Conservation (phyloP, 1,284 basidiomycete genomes). For the Papiliotrema terrestris region DNA sequence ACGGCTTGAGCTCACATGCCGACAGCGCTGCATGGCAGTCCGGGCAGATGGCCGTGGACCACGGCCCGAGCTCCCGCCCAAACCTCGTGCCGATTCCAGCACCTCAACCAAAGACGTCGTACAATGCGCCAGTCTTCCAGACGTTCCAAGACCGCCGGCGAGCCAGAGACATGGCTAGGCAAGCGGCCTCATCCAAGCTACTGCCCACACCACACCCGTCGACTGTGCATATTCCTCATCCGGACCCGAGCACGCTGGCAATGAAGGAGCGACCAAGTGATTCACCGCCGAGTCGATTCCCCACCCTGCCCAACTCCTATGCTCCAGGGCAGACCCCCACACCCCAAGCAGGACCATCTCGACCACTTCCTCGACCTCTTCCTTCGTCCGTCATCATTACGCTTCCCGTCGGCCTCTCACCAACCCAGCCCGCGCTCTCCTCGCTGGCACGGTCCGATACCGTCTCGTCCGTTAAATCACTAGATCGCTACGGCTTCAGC, state of each 20-base stretch:
- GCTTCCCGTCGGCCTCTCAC: too few species aligned
- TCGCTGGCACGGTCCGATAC: slow-evolving; percentile 42
- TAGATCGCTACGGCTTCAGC: slow-evolving; percentile 36
- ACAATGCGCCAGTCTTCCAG: slow-evolving; percentile 42
- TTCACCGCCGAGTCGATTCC: background rate
- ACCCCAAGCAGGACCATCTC: slow-evolving; percentile 7
- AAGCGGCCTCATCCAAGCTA: background rate
- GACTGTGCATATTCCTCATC: background rate
- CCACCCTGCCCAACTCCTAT: background rate
- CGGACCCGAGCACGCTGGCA: background rate
- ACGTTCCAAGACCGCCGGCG: slow-evolving; percentile 45
- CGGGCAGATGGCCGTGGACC: background rate
- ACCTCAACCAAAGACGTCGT: slow-evolving; percentile 28
- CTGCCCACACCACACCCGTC: background rate
- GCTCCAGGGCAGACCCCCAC: background rate
- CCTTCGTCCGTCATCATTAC: background rate
- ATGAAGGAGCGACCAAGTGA: background rate
- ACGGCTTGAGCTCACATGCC: background rate
- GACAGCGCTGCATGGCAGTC: background rate
- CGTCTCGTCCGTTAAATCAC: slow-evolving; percentile 41
- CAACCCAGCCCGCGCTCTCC: background rate
- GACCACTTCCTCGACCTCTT: slow-evolving; percentile 5
- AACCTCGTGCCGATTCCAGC: slow-evolving; percentile 12
- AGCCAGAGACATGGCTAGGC: slow-evolving; percentile 33
- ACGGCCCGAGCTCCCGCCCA: background rate